These are phyloP conservation scores for Pichia exigua DNA, from an alignment of 805 yeast genomes.

Conservation along the genomic window DNA sequence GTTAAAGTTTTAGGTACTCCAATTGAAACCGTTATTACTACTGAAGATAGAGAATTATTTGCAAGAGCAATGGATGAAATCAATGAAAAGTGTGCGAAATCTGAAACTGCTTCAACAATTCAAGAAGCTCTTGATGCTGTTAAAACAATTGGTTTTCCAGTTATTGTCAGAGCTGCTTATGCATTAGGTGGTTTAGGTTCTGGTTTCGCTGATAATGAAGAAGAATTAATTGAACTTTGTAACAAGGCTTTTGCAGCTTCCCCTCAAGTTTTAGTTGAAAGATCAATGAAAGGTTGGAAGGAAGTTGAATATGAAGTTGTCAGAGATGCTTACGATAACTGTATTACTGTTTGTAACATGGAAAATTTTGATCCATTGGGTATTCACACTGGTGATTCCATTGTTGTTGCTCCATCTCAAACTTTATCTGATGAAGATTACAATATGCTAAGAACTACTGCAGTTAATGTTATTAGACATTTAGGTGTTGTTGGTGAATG, in stretches of 20 bases:
- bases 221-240: conserved; percentile 76
- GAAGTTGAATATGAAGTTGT: conserved; percentile 98
- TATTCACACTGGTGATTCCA: conserved; percentile 98
- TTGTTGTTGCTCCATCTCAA: conserved; percentile 98
- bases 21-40: conserved; percentile 90
- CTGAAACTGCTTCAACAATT: conserved; percentile 73
- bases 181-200: conserved; percentile 98
- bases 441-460: conserved; percentile 96
- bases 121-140: conserved; percentile 84
- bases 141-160: conserved; percentile 83
- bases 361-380: conserved; percentile 98
- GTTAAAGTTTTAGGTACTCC: conserved; percentile 96
- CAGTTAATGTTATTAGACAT: conserved; percentile 94
- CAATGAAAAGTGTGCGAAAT: conserved; percentile 90
- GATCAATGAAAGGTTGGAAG: conserved; percentile 98
- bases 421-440: conserved; percentile 94
- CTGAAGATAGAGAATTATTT: conserved; percentile 96
- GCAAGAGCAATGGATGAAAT: conserved; percentile 93
- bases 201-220: conserved; percentile 88
- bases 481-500: conserved; percentile 99
- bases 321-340: conserved; percentile 93
- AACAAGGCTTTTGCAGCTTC: conserved; percentile 89
- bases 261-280: conserved; percentile 93
- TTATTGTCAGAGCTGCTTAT: conserved; percentile 93
- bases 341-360: conserved; percentile 99